Base-by-base conservation (phyloP, 345 rosid genomes). In the Cardiospermum halicacabum region DNA sequence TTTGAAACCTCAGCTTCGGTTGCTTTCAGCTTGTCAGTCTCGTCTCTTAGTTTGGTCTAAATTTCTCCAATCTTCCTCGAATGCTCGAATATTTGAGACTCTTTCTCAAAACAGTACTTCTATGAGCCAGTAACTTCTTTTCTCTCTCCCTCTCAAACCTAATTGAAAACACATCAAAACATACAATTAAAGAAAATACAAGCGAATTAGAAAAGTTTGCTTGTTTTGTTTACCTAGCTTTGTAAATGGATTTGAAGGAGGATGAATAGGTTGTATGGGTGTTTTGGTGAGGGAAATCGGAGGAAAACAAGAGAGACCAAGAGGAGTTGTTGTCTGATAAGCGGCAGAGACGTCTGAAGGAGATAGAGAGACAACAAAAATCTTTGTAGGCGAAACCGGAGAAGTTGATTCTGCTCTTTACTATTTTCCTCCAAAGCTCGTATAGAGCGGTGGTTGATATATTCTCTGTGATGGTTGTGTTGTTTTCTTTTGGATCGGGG, bases 341-440 rank as follows among this genome's bases (percentile, higher is more conserved):
- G 7, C 88, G 85, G 69, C 28, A 78, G 67, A 86, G 94, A 69
- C 88, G 88, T 15, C 78, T 75, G 71, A 92, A 82, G 70, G 89
- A 69, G 80, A 93, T 90, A 4, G 99, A 86, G 75, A 90, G 45
- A 74, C 89, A 74, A 25, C 97, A 90, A n/a, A 93, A 80, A 60
- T 90, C 97, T 70, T 78, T 87, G 74, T 63, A 82, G 12, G 69
- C 72, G 54, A 90, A 80, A 7, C 68, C 58, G 1, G 79, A 78
- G 7, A 66, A 73, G 19, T 59, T 69, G 2, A 79, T 79, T 21
- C 96, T 94, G 43, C 65, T 65, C 65, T 81, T 86, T 1, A 93
- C 79, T 53, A 90, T 81, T 62, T 64, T 84, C 50, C 85, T 69
- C 97, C 96, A 84, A 59, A 93, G 75, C 71, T 93, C 97, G 74